Conservation (phyloP, 2,329 filamentous ascomycete genomes). For the Alternaria sp. region DNA sequence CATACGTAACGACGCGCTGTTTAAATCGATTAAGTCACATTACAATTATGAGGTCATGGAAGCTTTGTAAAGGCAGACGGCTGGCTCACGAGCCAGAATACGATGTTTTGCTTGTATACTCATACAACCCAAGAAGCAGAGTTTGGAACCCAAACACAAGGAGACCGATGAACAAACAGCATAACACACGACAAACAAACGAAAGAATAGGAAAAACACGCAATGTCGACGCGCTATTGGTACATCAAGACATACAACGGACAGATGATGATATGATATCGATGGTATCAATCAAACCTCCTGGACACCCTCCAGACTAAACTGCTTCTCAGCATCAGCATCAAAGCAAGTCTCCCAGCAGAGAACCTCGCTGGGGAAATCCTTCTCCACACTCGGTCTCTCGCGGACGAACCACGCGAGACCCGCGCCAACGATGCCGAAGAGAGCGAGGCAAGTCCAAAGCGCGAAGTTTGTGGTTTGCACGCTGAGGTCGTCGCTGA, state of each 20-base stretch:
- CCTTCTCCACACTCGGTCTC: slow-evolving; percentile 52
- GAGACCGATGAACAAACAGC: neutral
- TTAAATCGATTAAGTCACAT: neutral
- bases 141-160: neutral
- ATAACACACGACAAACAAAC: neutral
- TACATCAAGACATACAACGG: slow-evolving; percentile 8
- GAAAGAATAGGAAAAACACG: neutral
- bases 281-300: slow-evolving; percentile 5
- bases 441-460: slow-evolving; percentile 52
- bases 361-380: slow-evolving; percentile 51
- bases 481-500: slow-evolving; percentile 53
- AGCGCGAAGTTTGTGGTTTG: slow-evolving; percentile 52
- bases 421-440: slow-evolving; percentile 51
- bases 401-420: slow-evolving; percentile 55
- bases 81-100: neutral
- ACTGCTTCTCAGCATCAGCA: slow-evolving; percentile 42
- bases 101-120: slow-evolving; percentile 1
- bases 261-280: neutral
- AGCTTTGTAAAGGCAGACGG: neutral
- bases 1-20: no score
- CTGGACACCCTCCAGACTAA: slow-evolving; percentile 15
- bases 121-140: neutral
- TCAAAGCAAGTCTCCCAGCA: slow-evolving; percentile 58
- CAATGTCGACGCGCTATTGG: slow-evolving; percentile 4
- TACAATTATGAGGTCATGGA: no score